phyloP scores from a whole-genome alignment of 1,284 basidiomycete genomes.

The Austroboletus rostrupii region DNA sequence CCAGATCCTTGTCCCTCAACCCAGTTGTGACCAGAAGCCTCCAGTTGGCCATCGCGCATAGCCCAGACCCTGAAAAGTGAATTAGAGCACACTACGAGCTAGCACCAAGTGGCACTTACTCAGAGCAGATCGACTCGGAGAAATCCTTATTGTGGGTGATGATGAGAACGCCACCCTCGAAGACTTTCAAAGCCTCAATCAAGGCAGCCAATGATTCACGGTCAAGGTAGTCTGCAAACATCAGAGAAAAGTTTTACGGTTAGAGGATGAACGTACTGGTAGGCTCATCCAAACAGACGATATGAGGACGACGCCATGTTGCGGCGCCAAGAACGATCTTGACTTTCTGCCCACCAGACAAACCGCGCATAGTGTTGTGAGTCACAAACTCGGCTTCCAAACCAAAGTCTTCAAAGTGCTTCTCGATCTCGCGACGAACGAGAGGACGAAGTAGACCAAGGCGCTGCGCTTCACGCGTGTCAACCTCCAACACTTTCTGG shows the following conservation, averaged over 20 bases:
- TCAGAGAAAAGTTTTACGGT: not conserved
- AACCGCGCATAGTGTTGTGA: slow-evolving; percentile 96
- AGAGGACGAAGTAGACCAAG: slow-evolving; percentile 94
- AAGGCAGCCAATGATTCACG: slow-evolving; percentile 96
- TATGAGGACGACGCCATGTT: slow-evolving; percentile 96
- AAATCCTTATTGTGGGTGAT: slow-evolving; percentile 98
- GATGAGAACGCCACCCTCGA: slow-evolving; percentile 95
- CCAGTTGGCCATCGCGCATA: slow-evolving; percentile 88
- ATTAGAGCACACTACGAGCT: slow-evolving; percentile 6
- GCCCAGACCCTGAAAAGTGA: slow-evolving; percentile 72
- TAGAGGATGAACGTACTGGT: slow-evolving; percentile 56
- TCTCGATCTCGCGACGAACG: slow-evolving; percentile 96
- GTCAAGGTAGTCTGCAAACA: slow-evolving; percentile 82
- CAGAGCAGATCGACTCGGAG: slow-evolving; percentile 90
- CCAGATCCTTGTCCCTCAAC: slow-evolving; percentile 96
- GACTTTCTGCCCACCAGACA: slow-evolving; percentile 99
- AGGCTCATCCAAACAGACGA: slow-evolving; percentile 97
- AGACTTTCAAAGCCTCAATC: slow-evolving; percentile 93
- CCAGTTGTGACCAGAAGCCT: slow-evolving; percentile 97
- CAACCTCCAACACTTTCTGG: slow-evolving; percentile 92
- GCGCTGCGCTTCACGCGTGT: slow-evolving; percentile 95
- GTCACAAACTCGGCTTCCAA: slow-evolving; percentile 96
- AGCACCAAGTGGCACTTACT: slow-evolving; percentile 40
- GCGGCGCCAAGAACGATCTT: slow-evolving; percentile 99
- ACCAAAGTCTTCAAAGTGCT: slow-evolving; percentile 95